Base-by-base conservation (phyloP, 2,329 filamentous ascomycete genomes). In the Fusarium sp. region DNA sequence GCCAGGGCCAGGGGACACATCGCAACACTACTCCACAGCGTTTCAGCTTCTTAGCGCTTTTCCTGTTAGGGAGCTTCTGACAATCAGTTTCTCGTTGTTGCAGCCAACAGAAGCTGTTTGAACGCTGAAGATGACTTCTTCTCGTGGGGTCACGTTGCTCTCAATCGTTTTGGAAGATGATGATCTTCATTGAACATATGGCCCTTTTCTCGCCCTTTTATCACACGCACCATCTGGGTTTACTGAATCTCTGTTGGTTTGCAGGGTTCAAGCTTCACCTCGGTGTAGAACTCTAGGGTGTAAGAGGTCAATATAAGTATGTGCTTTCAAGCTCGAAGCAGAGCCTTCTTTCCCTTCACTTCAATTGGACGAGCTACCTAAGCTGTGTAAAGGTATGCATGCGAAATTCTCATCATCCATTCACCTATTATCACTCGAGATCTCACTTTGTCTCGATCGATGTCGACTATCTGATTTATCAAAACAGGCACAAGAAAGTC, bases 11-110 rank as follows among this genome's bases (percentile, higher is more conserved):
- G 55, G 58, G 62, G 53, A 43, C 29, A 51, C 48, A 62, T 61
- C 53, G 54, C 58, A 58, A 56, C 51, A 22, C 32, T 52, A 58
- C 71, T 54, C 73, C 72, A 72, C 70, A 48, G 16, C 45, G 73
- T 75, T 75, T 75, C 73, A 75, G 51, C 41, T 66, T 53, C 22
- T 53, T 43, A 46, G 6, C 57, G 53, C 72, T 53, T 73, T 75
- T 68, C 72, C 72, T 55, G 25, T 58, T 45, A 61, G 32, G 47
- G 58, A 65, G 27, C 22, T 45, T 22, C 41, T 46, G n/a, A 43
- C 38, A 40, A 43, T 52, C 24, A 10, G 9, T 13, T 43, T 43
- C 41, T 52, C 18, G 15, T n/a, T 12, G 10, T 30, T 18, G 6
- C 46, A 29, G 4, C 29, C 43, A 52, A 16, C 34, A 45, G 32